Conservation (phyloP, 2,329 filamentous ascomycete species). For the Didymella arachidicola region DNA sequence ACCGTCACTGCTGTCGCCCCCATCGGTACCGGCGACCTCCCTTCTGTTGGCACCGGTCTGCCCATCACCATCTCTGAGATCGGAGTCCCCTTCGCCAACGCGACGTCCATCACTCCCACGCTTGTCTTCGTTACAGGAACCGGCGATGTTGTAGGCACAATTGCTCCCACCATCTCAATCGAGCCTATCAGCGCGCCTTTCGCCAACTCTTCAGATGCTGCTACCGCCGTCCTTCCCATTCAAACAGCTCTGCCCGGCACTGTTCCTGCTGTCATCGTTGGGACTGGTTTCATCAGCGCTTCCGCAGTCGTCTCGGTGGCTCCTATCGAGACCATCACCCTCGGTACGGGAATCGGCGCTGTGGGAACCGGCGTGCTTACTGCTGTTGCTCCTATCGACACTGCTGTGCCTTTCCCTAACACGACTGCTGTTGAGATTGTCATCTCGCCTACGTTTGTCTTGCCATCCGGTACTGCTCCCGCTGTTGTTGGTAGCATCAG, state of each 20-base stretch:
- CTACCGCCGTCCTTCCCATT: slow-evolving; percentile 10
- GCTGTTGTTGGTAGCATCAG: slow-evolving; percentile 7
- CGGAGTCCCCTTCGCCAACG: slow-evolving; percentile 16
- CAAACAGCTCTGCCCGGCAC: slow-evolving; percentile 2
- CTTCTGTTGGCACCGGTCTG: slow-evolving; percentile 19
- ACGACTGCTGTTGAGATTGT: slow-evolving; percentile 14
- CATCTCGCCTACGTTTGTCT: slow-evolving; percentile 11
- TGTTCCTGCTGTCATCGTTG: slow-evolving; percentile 4
- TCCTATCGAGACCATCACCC: slow-evolving; percentile 8
- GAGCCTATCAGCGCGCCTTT: slow-evolving; percentile 8
- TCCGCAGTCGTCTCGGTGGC: slow-evolving; percentile 3
- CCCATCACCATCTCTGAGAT: slow-evolving; percentile 11
- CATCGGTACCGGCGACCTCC: slow-evolving; percentile 10
- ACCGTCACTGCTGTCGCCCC: slow-evolving; percentile 11
- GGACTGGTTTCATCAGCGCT: slow-evolving; percentile 6
- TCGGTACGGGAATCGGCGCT: slow-evolving; percentile 3
- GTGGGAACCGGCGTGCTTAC: slow-evolving; percentile 3
- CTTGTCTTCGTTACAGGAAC: slow-evolving; percentile 18
- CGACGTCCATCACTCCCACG: slow-evolving; percentile 17
- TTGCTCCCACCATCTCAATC: slow-evolving; percentile 3
- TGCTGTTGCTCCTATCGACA: slow-evolving; percentile 6
- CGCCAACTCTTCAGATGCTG: slow-evolving; percentile 4
- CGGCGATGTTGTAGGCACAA: slow-evolving; percentile 10
- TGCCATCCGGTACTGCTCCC: slow-evolving; percentile 7
- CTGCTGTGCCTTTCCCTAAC: slow-evolving; percentile 21